A percentile compares a stretch with the other conserved stretches of the same genome.
Conservation (phyloP, 228 moss, liverwort and hornwort genomes). For the Sphagnum fallax region DNA sequence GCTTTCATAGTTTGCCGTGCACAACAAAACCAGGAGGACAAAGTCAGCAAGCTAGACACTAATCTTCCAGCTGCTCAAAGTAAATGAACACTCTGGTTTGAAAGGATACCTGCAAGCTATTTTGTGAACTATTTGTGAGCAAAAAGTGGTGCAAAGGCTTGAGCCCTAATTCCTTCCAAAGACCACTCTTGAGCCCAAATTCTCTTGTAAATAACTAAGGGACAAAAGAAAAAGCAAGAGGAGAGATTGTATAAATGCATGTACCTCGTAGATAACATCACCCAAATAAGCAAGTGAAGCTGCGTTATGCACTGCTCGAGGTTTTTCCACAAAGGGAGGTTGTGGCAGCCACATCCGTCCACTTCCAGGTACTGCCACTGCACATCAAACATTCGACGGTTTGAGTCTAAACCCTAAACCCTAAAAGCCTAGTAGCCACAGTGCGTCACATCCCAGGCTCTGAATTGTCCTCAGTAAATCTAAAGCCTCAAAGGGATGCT, state of each 20-base stretch:
- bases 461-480: background rate
- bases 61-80: too few species aligned
- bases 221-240: background rate
- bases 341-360: conserved; percentile 65
- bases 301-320: conserved; percentile 93
- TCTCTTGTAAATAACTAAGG: background rate
- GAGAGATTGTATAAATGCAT: too few species aligned
- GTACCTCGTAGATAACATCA: conserved; percentile 93
- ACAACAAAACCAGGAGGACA: too few species aligned
- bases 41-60: too few species aligned
- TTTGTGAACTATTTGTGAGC: too few species aligned
- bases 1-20: too few species aligned
- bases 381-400: background rate
- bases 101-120: too few species aligned
- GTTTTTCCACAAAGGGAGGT: conserved; percentile 60
- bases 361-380: conserved; percentile 39
- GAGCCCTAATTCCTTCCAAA: too few species aligned
- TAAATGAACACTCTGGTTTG: too few species aligned
- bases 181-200: too few species aligned
- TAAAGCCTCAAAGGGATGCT: background rate
- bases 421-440: background rate
- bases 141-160: too few species aligned
- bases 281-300: conserved; percentile 90
- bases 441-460: background rate
- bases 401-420: background rate